Base-by-base conservation (phyloP, 805 yeast species). In the Metschnikowia similis region DNA sequence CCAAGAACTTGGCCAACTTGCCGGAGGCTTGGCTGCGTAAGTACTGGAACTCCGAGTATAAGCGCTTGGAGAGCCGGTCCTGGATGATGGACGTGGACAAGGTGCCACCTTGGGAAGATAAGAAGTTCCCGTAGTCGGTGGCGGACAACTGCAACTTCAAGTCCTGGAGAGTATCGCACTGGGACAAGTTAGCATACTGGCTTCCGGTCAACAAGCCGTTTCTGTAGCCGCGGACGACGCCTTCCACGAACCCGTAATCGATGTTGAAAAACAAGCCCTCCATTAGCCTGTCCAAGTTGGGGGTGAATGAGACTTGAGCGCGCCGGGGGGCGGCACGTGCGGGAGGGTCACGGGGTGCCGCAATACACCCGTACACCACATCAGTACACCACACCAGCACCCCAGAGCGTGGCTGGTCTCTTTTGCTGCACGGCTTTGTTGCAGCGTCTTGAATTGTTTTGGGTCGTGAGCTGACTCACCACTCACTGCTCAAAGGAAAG, bases 81-180 rank as follows among this genome's bases (percentile, higher is more conserved):
- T 91, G 96, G 63, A 94, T 86, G n/a, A 84, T 75, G 8, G 91
- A 79, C 2, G 99, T 91, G 21, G 96, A 80, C 55, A 94, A 72
- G n/a, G 90, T 84, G 4, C 90, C 81, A 11, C 91, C 84, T 37
- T 87, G 85, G 56, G 89, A 87, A 28, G 95, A 79, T 51, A 94
- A 75, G 63, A 91, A 89, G 68, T 85, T 87, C 41, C 97, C 97
- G 71, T 94, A 94, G 64, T 95, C 99, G 9, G 99, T 92, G 38
- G 97, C 89, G 2, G 96, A 85, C 48, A 94, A 79, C 74, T 95
- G 99, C 49, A 95, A 75, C 70, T 90, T 92, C 63, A 95, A 76
- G 70, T 94, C 99, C 50, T 94, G 99, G 56, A 94, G 77, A 38
- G 87, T 82, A 62, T 95, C 99, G 72, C 99, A 95, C 68, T 94